phyloP scores from a whole-genome alignment of 2,329 filamentous ascomycete genomes.

The Aspergillus flavus region DNA sequence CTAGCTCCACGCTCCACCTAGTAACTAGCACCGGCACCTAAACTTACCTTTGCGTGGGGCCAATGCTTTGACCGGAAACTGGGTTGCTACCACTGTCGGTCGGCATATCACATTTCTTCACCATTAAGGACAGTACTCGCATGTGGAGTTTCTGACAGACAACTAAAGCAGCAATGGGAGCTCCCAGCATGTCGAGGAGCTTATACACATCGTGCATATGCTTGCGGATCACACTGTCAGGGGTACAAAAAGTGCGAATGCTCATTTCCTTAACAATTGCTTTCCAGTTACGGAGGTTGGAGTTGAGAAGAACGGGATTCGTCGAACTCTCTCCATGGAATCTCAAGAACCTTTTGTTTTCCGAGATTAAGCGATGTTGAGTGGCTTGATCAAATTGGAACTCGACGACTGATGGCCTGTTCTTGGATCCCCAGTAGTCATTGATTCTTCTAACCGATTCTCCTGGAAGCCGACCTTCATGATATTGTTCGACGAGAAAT shows the following conservation, averaged over 20 bases:
- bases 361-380: constrained; percentile 51
- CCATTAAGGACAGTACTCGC: constrained; percentile 36
- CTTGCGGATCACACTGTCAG: constrained; percentile 53
- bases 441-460: constrained; percentile 44
- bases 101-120: constrained; percentile 24
- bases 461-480: constrained; percentile 39
- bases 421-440: constrained; percentile 48
- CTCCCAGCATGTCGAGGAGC: constrained; percentile 54
- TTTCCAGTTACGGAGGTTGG: constrained; percentile 54
- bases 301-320: constrained; percentile 46
- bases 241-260: constrained; percentile 53
- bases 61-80: neutral
- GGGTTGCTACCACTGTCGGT: constrained; percentile 2
- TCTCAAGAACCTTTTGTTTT: constrained; percentile 48
- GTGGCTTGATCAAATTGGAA: constrained; percentile 57
- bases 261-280: constrained; percentile 50
- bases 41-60: neutral
- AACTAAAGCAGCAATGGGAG: constrained; percentile 39
- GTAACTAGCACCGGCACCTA: neutral
- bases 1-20: neutral
- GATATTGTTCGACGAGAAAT: constrained; percentile 48
- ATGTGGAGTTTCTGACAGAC: constrained; percentile 43
- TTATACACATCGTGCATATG: constrained; percentile 52
- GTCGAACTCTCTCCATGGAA: constrained; percentile 49
- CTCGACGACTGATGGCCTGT: constrained; percentile 51